Evolutionary conservation across 2,329 filamentous ascomycete genomes (phyloP), one percentile per base, ranked within the genome.

Genomic region (Macroventuria anomochaeta): DNA sequence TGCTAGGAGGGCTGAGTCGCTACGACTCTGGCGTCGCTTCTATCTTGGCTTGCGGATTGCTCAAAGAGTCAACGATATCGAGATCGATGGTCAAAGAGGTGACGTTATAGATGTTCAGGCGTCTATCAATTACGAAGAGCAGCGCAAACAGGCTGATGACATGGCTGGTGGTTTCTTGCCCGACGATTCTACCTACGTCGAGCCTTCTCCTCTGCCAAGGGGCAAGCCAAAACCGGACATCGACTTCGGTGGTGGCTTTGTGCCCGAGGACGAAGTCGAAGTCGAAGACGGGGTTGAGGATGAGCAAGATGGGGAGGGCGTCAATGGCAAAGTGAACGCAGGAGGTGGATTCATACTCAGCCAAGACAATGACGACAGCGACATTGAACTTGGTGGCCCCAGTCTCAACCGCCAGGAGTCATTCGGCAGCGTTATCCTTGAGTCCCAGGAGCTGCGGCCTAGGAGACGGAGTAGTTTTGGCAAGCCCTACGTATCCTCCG

Each of bases 1-100:
- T 29, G 73, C 77, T 32, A 76, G 80, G 47, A 81, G 76, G 25
- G 63, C 73, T 2, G 77, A 82, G 62, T 78, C 80, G 18, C 70
- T 88, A 46, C 76, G 76, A 10, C 58, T 84, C 36, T 88, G 86
- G 81, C 83, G 82, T 58, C 83, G 85, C 33, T 83, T 86, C 33
- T 74, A 86, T 47, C 73, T 83, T 18, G 88, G 84, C 5, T 70
- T 93, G 55, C 81, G 83, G 37, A 90, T 97, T 34, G 81, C 86
- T 25, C 85, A 93, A 70, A 81, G 88, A 54, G 86, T 96, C 29
- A 88, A 87, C 72, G 83, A 76, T 10, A 74, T 74, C n/a, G 70
- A 71, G 37, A 74, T 72, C 21, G 68, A 72, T 47, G 72, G 68
- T 3, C 67, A 73, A 23, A 65, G 53, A 7, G 70, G 65, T 0